Conservation (phyloP, 2,329 filamentous ascomycete genomes). For the Monascus ruber region DNA sequence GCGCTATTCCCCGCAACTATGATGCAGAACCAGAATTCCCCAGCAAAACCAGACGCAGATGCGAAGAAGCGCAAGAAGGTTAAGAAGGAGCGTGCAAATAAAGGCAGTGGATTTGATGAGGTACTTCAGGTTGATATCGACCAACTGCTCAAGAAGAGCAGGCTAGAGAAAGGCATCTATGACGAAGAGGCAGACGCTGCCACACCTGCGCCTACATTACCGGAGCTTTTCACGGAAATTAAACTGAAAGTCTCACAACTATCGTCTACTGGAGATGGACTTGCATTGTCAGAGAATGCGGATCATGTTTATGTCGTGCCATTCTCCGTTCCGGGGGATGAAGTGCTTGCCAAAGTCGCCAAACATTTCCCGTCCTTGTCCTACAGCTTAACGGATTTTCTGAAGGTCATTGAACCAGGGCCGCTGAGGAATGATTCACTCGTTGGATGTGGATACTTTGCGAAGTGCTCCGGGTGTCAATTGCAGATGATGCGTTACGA, state of each 20-base stretch:
- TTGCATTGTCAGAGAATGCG: constrained; percentile 59
- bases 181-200: constrained; percentile 14
- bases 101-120: constrained; percentile 54
- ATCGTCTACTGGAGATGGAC: constrained; percentile 84
- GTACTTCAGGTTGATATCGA: constrained; percentile 55
- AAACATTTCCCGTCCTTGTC: constrained; percentile 54
- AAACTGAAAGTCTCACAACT: constrained; percentile 71
- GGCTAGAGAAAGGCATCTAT: constrained; percentile 13
- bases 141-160: constrained; percentile 22
- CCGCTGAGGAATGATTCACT: constrained; percentile 64
- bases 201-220: constrained; percentile 32
- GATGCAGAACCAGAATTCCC: constrained; percentile 17
- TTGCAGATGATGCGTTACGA: constrained; percentile 92
- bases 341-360: constrained; percentile 64
- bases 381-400: constrained; percentile 70
- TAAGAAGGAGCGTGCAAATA: constrained; percentile 48
- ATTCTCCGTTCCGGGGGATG: constrained; percentile 78
- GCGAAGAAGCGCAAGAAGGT: constrained; percentile 32
- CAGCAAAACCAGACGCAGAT: constrained; percentile 13
- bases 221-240: constrained; percentile 60
- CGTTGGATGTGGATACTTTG: constrained; percentile 77
- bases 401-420: constrained; percentile 64
- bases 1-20: constrained; percentile 11
- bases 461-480: constrained; percentile 80
- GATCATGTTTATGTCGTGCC: constrained; percentile 73